A percentile compares a stretch with the other conserved stretches of the same genome.
phyloP scores from a whole-genome alignment of 2,329 filamentous ascomycete species.

The Epichloe typhina region DNA sequence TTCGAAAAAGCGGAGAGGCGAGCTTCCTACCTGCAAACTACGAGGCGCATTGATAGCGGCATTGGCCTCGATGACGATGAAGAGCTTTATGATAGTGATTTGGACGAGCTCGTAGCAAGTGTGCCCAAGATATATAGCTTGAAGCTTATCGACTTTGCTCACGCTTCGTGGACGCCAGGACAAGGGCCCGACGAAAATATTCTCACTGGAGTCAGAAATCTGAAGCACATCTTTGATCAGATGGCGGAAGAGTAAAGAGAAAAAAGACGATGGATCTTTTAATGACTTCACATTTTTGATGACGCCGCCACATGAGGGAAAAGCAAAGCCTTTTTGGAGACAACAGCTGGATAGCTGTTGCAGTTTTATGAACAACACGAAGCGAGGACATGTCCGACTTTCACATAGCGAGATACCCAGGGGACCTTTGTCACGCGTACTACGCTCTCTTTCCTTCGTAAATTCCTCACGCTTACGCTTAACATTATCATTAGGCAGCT shows the following conservation, averaged over 20 bases:
- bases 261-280: neutral
- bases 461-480: no score
- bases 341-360: neutral
- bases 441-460: no score
- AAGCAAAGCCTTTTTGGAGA: neutral
- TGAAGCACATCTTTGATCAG: slow-evolving; percentile 58
- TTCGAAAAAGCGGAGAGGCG: slow-evolving; percentile 35
- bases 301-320: neutral
- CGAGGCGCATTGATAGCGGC: slow-evolving; percentile 40
- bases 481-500: no score
- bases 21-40: slow-evolving; percentile 17
- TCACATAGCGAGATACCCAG: slow-evolving; percentile 2
- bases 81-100: slow-evolving; percentile 29
- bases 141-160: slow-evolving; percentile 94
- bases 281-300: neutral
- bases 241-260: slow-evolving; percentile 28
- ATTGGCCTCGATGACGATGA: slow-evolving; percentile 35
- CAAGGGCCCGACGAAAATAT: slow-evolving; percentile 77
- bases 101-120: slow-evolving; percentile 29
- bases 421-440: neutral
- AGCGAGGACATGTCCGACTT: neutral
- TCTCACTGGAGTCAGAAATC: slow-evolving; percentile 58
- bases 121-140: slow-evolving; percentile 59
- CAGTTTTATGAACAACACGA: neutral
- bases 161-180: slow-evolving; percentile 72